Base-by-base conservation (phyloP, 164 flowering plant genomes). In the Vitis rotundifolia region DNA sequence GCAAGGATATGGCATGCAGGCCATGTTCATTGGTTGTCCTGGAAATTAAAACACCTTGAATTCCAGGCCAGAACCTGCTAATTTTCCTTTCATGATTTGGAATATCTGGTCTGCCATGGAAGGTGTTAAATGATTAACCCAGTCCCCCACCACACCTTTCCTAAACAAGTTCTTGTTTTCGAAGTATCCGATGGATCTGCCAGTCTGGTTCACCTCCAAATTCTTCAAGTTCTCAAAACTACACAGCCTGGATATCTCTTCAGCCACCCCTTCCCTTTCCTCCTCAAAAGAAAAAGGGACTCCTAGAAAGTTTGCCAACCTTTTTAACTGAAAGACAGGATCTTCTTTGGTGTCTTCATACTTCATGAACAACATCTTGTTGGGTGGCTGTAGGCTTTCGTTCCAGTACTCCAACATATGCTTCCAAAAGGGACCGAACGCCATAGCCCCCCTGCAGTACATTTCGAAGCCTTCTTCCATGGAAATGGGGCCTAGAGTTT, bases 121-220 rank as follows among this genome's bases (percentile, higher is more conserved):
- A 54, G 68, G 69, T 47, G 68, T 77, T 3, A 77, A n/a, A 63
- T 65, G 28, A 19, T 78, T 74, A 15, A 49, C 63, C 77, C 77
- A 78, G 64, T 71, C 81, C 2, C 77, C 77, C 44, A 74, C 72
- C 60, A 51, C 68, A 44, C 72, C 81, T 67, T 67, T 71, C 67
- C 81, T 74, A 49, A 78, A 78, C 63, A 67, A 51, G 26, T 29
- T 29, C 63, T 67, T 68, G 55, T 71, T 78, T 51, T 64, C 64
- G 63, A 70, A 73, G 26, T 63, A 51, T 15, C 15, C 44, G n/a
- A 70, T 73, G 15, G 71, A 60, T 5, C 66, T 56, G 26, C 77
- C 81, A 1, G 14, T 62, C 54, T 74, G 74, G 59, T 78, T 78
- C 69, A 70, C 77, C 19, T 78, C 80, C 62, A 73, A 73, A 47